Conservation (phyloP, 495 filamentous ascomycete genomes). For the Xeromyces bisporus region DNA sequence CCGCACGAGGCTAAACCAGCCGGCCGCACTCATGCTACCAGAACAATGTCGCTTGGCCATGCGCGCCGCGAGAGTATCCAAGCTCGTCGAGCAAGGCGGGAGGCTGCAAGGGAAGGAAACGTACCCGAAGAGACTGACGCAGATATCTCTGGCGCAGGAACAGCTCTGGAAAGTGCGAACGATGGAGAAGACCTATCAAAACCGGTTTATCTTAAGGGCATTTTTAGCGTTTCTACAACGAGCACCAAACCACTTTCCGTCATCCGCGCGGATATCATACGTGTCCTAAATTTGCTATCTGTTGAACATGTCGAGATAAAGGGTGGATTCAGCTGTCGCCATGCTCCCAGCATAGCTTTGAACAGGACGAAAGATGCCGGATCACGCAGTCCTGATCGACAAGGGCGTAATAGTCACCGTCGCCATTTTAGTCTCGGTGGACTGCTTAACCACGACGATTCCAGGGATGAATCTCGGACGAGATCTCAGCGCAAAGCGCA, state of each 20-base stretch:
- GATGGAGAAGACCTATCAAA: constrained; percentile 47
- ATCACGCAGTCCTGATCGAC: constrained; percentile 36
- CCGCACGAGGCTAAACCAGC: constrained; percentile 7
- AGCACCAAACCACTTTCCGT: constrained; percentile 72
- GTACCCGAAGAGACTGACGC: constrained; percentile 69
- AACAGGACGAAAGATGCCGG: constrained; percentile 47
- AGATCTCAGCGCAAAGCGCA: constrained; percentile 22
- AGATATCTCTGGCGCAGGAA: constrained; percentile 28
- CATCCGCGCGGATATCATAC: constrained; percentile 82
- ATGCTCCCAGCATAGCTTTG: constrained; percentile 77
- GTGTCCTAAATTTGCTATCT: constrained; percentile 71
- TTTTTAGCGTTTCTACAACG: constrained; percentile 95
- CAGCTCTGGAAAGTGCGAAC: constrained; percentile 36
- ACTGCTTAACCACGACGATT: constrained; percentile 44
- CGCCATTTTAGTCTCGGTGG: constrained; percentile 74
- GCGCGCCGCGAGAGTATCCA: constrained; percentile 81
- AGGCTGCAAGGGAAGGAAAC: constrained; percentile 48
- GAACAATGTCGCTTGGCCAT: constrained; percentile 83
- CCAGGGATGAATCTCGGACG: constrained; percentile 18
- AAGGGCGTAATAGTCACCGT: constrained; percentile 41
- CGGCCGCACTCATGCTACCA: constrained; percentile 34
- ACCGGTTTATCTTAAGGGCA: constrained; percentile 89
- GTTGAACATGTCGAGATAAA: constrained; percentile 84
- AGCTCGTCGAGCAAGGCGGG: constrained; percentile 52
- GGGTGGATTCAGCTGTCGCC: constrained; percentile 80